phyloP scores from a whole-genome alignment of 495 filamentous ascomycete genomes.

The Trichocladium uniseriatum region DNA sequence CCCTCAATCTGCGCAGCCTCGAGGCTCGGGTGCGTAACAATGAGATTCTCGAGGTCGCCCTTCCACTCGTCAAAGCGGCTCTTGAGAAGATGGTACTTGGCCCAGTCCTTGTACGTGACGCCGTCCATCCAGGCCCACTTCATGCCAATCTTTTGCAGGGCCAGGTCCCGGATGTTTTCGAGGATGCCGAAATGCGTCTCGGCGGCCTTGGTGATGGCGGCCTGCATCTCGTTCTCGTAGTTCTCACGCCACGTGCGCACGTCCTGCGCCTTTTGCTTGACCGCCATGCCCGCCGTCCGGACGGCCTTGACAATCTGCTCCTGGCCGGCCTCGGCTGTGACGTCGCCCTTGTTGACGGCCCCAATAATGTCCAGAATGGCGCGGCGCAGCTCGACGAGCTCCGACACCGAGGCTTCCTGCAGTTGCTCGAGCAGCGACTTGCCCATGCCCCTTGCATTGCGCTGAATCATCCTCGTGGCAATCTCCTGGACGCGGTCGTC shows the following conservation, averaged over 20 bases:
- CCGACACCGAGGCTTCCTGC: conserved; percentile 50
- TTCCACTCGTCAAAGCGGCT: conserved; percentile 78
- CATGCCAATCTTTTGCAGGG: conserved; percentile 91
- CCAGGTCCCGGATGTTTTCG: conserved; percentile 75
- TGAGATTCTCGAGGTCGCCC: conserved; percentile 62
- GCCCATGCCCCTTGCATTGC: conserved; percentile 45
- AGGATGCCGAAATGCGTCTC: conserved; percentile 74
- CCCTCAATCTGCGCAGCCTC: conserved; percentile 58
- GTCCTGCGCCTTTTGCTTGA: conserved; percentile 73
- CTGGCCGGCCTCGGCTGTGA: conserved; percentile 46
- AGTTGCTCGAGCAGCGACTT: conserved; percentile 59
- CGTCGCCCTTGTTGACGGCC: conserved; percentile 33
- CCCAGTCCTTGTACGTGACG: conserved; percentile 94
- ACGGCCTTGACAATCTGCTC: conserved; percentile 57
- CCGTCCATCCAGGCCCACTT: conserved; percentile 97
- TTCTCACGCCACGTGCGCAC: conserved; percentile 68
- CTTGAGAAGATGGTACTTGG: conserved; percentile 78
- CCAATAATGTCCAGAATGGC: conserved; percentile 55
- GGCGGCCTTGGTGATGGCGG: conserved; percentile 63
- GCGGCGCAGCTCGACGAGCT: conserved; percentile 56
- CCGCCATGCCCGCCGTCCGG: conserved; percentile 60
- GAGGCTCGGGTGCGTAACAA: conserved; percentile 62
- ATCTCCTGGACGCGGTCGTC: conserved; percentile 59
- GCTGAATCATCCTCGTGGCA: conserved; percentile 45
- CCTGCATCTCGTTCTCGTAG: conserved; percentile 60